Evolutionary conservation across 805 yeast species (phyloP).

Genomic region (Hanseniaspora meyeri): DNA sequence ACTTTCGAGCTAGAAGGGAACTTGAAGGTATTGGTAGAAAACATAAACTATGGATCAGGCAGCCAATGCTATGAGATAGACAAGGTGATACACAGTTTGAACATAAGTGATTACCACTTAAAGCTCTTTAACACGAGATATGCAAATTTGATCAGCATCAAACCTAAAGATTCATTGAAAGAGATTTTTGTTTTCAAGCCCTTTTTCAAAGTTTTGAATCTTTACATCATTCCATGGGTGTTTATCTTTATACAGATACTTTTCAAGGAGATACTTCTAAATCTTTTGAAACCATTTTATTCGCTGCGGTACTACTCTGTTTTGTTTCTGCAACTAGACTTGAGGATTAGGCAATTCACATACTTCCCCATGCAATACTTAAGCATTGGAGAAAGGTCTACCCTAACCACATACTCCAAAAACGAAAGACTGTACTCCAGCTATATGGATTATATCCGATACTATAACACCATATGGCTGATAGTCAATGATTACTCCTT

Average conservation of each 20-base stretch:
- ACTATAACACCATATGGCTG: constrained; percentile 83
- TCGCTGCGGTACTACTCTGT: constrained; percentile 33
- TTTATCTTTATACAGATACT: not conserved
- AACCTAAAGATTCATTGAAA: constrained; percentile 11
- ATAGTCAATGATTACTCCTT: constrained; percentile 68
- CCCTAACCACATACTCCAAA: not conserved
- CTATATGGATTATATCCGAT: constrained; percentile 54
- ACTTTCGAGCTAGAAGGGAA: not conserved
- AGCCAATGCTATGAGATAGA: not conserved
- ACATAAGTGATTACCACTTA: constrained; percentile 20
- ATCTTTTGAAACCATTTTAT: constrained; percentile 24
- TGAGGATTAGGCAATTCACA: constrained; percentile 62
- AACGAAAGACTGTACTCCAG: constrained; percentile 24
- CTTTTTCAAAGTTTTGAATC: not conserved
- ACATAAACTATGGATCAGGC: not conserved
- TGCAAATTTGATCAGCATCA: constrained; percentile 14
- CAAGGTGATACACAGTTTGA: constrained; percentile 17
- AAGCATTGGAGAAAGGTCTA: constrained; percentile 30
- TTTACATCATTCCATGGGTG: constrained; percentile 1
- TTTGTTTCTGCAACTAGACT: constrained; percentile 65
- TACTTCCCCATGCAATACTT: constrained; percentile 70
- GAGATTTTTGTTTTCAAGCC: constrained; percentile 3
- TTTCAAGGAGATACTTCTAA: not conserved
- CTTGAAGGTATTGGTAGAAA: not conserved
- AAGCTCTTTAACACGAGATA: constrained; percentile 17